Conservation (phyloP, 2,329 filamentous ascomycete species). For the Pleurostoma richardsiae region DNA sequence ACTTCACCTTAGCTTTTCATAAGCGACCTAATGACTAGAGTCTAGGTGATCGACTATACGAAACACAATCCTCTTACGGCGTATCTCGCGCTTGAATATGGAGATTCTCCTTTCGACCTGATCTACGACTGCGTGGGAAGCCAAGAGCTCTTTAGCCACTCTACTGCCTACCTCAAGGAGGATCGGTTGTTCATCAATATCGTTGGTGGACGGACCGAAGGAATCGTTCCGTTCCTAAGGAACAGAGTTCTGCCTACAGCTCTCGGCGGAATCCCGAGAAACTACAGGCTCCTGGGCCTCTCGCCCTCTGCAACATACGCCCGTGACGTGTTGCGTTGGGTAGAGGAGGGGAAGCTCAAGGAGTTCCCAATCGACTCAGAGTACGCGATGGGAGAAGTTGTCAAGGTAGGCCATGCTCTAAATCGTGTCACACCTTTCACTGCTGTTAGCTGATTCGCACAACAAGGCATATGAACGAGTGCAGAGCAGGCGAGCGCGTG, state of each 20-base stretch:
- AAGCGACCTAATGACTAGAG: neutral
- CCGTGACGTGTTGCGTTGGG: constrained; percentile 17
- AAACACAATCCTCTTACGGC: constrained; percentile 27
- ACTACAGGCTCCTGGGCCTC: constrained; percentile 21
- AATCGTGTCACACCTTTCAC: neutral
- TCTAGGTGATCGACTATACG: constrained; percentile 34
- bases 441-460: neutral
- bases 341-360: constrained; percentile 18
- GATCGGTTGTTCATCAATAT: constrained; percentile 27
- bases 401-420: constrained; percentile 14
- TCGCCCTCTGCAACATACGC: constrained; percentile 18
- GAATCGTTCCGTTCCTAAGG: constrained; percentile 19
- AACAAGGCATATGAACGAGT: constrained; percentile 23
- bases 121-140: constrained; percentile 46
- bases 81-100: constrained; percentile 25
- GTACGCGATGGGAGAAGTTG: constrained; percentile 19
- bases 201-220: constrained; percentile 22
- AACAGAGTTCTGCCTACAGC: constrained; percentile 23
- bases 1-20: too few relatives aligned
- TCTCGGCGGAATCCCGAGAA: constrained; percentile 23
- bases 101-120: constrained; percentile 27
- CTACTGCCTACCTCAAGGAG: constrained; percentile 29
- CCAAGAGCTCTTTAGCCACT: constrained; percentile 37
- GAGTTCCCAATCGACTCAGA: constrained; percentile 23
- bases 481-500: constrained; percentile 21